Evolutionary conservation across 495 filamentous ascomycete genomes (phyloP).

Genomic region (Trypethelium eluteriae): DNA sequence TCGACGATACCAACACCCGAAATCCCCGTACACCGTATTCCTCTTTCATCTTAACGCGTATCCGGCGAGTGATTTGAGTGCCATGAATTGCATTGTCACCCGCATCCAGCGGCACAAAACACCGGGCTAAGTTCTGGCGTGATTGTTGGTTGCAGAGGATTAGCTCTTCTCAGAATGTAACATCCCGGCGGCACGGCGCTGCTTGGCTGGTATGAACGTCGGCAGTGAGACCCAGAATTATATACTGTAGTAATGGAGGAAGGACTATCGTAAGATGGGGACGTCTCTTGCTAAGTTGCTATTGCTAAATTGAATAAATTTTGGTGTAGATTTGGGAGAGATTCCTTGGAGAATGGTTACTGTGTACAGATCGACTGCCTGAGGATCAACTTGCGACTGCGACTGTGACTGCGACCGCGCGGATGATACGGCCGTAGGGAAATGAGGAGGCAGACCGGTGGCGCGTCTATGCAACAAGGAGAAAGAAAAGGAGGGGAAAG

Average conservation of each 20-base stretch:
- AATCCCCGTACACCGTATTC: neutral
- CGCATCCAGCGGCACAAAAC: neutral
- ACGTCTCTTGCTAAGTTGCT: neutral
- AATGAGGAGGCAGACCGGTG: neutral
- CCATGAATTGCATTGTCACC: neutral
- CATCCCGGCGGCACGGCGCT: neutral
- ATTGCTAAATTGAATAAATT: neutral
- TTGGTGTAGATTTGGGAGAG: neutral
- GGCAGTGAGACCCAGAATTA: neutral
- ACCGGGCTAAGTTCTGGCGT: neutral
- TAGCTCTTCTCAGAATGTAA: neutral
- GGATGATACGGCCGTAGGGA: neutral
- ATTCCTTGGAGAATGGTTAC: neutral
- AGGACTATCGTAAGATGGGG: neutral
- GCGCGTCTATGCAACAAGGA: neutral
- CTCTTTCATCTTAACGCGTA: neutral
- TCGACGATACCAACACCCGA: neutral
- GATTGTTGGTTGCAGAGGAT: neutral
- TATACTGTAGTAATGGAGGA: neutral
- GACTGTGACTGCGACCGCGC: too few relatives aligned
- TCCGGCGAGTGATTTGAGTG: neutral
- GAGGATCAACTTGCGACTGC: neutral
- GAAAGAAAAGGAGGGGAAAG: neutral
- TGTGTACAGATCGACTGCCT: neutral
- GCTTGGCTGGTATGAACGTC: neutral